These are phyloP conservation scores for Yamadazyma membranifaciens DNA, from an alignment of 1,139 yeast species.

Conservation along the genomic window DNA sequence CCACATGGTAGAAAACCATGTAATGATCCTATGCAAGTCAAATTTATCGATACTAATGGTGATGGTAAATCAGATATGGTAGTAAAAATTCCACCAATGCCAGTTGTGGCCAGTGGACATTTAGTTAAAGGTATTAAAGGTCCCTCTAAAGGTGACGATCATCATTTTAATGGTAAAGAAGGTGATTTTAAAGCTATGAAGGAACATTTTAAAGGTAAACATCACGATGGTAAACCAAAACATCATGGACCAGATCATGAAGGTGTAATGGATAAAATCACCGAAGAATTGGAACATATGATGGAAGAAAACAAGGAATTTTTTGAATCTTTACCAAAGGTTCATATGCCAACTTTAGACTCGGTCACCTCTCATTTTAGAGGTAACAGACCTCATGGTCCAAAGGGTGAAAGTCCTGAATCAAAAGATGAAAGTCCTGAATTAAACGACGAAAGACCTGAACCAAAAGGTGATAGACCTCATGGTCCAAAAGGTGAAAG, in stretches of 20 bases:
- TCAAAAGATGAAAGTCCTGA: neutral
- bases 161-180: neutral
- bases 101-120: neutral
- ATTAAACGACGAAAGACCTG: neutral
- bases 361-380: constrained; percentile 4
- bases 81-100: neutral
- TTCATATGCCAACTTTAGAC: constrained; percentile 7
- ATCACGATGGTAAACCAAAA: constrained; percentile 3
- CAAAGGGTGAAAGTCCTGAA: neutral
- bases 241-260: constrained; percentile 2
- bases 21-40: neutral
- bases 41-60: constrained; percentile 6
- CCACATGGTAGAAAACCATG: neutral
- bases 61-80: constrained; percentile 7
- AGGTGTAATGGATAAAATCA: neutral
- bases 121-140: neutral
- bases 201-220: neutral
- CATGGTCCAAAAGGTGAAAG: neutral
- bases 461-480: neutral
- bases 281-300: neutral
- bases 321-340: constrained; percentile 1
- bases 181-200: neutral
- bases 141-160: neutral
- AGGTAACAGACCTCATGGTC: too few relatives aligned
- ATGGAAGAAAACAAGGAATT: constrained; percentile 4